Base-by-base conservation (phyloP, 108 stramenopile species). In the Seminavis robusta region DNA sequence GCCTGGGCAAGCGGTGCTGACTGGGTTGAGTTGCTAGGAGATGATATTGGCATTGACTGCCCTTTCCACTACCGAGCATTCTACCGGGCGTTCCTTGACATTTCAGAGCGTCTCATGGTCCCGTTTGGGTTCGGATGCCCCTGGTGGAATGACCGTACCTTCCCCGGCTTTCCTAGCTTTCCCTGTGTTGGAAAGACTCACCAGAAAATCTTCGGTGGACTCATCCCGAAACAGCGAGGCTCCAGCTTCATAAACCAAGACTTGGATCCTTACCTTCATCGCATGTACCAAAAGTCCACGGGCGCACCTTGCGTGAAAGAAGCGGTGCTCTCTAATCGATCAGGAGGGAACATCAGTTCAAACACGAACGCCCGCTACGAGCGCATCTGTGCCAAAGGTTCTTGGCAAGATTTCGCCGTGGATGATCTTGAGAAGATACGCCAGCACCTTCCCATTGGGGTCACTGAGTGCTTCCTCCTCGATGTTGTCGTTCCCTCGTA, bases 401-500 rank as follows among this genome's bases (percentile, higher is more conserved):
- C n/a, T n/a, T 79, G 77, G 77, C 40, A 32, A 23, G 72, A 74
- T 36, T 56, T 47, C 11, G 72, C 71, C 17, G 19, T 65, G 46
- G 56, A 74, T 25, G 69, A 74, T 39, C 30, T 56, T 10, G 24
- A 32, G 11, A 54, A 48, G 13, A 52, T 71, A 8, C 13, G 31
- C 0, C 26, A 56, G 28, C 32, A 43, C 34, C 27, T 65, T 6
- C 34, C 30, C 10, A 13, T 51, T 50, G n/a, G n/a, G n/a, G n/a
- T n/a, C n/a, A n/a, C n/a, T n/a, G 23, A 47, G 4, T n/a, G 27
- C 16, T 21, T 56, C 7, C 50, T 77, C 34, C 29, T 83, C 3
- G 80, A 87, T 42, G 52, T 83, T 36, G 68, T 82, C 8, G 57
- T 87, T 10, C 85, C 85, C 10, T 63, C 79, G 4, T 87, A 72